Base-by-base conservation (phyloP, 345 rosid species). In the Pugionium dolabratum region DNA sequence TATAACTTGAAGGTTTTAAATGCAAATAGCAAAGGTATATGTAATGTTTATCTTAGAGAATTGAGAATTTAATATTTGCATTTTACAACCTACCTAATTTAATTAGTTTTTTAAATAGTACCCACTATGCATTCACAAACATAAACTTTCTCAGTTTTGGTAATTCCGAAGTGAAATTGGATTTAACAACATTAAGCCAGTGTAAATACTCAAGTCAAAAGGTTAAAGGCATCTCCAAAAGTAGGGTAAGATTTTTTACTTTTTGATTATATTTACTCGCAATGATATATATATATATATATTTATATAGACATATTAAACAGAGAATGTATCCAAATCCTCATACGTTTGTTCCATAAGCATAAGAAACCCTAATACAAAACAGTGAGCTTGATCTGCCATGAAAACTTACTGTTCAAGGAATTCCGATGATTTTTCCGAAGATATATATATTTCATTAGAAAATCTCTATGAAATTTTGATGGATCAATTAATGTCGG, bases 401-500 rank as follows among this genome's bases (percentile, higher is more conserved):
- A 47, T 30, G 57, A 30, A 40, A 58, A 67, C 49, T 67, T 57
- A 33, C 26, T 57, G 28, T 48, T 57, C 27, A 58, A 39, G 58
- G 27, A 31, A 37, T 18, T 18, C 0, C 18, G 18, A 18, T 18
- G 18, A 18, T 18, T 18, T 18, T 18, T 18, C 18, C 18, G 18
- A 18, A 18, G 18, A 18, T 0, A 18, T 18, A 18, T 18, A 0
- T 18, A 18, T 18, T 18, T 18, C 18, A 0, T 18, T 18, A 18
- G 18, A 18, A 18, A 18, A n/a, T n/a, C n/a, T n/a, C n/a, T n/a
- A n/a, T n/a, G n/a, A n/a, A n/a, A n/a, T n/a, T n/a, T n/a, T n/a
- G n/a, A n/a, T n/a, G n/a, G n/a, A n/a, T n/a, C n/a, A n/a, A n/a
- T n/a, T n/a, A n/a, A n/a, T n/a, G 18, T 18, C 18, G 0, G 18